A percentile compares a stretch with the other conserved stretches of the same genome.
Conservation (phyloP, 2,329 filamentous ascomycete species). For the Curvularia eragrostidis region DNA sequence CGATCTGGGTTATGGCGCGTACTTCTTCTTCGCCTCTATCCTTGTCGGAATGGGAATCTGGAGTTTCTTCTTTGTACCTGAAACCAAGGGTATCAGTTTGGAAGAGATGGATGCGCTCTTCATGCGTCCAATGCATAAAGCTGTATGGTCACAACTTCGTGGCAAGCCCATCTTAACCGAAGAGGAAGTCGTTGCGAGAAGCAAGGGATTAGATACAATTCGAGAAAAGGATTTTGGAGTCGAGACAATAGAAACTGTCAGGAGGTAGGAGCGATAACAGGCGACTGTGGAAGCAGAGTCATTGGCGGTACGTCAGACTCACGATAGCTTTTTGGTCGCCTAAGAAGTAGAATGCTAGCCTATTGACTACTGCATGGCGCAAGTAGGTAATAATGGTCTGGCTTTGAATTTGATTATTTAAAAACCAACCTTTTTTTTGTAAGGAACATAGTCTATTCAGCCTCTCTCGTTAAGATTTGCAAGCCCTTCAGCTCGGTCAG, state of each 20-base stretch:
- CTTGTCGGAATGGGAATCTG: slow-evolving; percentile 41
- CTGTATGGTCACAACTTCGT: slow-evolving; percentile 41
- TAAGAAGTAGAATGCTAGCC: slow-evolving; percentile 1
- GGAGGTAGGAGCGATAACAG: slow-evolving; percentile 8
- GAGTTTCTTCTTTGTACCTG: slow-evolving; percentile 44
- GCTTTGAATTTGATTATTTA: not conserved
- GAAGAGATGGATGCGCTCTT: slow-evolving; percentile 45
- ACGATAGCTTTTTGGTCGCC: slow-evolving; percentile 3
- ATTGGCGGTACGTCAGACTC: not conserved
- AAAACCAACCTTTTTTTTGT: not conserved
- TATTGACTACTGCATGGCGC: not conserved
- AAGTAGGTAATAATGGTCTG: slow-evolving; percentile 7
- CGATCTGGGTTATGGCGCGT: slow-evolving; percentile 48
- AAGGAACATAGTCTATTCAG: not conserved
- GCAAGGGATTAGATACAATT: slow-evolving; percentile 23
- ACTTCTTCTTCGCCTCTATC: slow-evolving; percentile 49
- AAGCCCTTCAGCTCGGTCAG: not conserved
- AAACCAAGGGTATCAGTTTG: slow-evolving; percentile 42
- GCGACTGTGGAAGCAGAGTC: not conserved
- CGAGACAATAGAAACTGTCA: slow-evolving; percentile 28
- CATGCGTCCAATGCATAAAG: slow-evolving; percentile 36
- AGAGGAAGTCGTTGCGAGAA: slow-evolving; percentile 23
- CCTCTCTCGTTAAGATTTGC: not conserved
- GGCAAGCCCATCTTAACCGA: slow-evolving; percentile 28
- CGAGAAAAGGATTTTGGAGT: slow-evolving; percentile 30